Conservation (phyloP, 108 stramenopile species). For the Seminavis robusta region DNA sequence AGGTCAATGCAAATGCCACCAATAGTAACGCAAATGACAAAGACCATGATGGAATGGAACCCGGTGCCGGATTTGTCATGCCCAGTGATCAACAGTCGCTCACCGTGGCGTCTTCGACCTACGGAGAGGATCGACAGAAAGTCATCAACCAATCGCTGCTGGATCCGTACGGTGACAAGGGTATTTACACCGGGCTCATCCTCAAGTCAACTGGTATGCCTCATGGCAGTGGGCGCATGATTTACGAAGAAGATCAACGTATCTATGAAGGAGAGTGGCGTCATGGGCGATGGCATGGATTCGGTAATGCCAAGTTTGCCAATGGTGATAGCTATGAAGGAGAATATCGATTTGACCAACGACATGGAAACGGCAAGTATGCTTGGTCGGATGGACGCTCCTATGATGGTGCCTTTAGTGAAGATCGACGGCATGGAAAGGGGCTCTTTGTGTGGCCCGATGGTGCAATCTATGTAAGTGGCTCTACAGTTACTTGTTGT, state of each 20-base stretch:
- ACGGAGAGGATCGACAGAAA: slow-evolving; percentile 57
- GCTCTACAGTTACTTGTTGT: too few species aligned
- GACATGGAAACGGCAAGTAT: slow-evolving; percentile 61
- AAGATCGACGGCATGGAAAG: slow-evolving; percentile 73
- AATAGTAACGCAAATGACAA: background rate
- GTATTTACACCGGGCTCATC: slow-evolving; percentile 72
- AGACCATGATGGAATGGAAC: background rate
- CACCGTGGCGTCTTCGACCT: slow-evolving; percentile 51
- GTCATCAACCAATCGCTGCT: slow-evolving; percentile 27
- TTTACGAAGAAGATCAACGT: slow-evolving; percentile 53
- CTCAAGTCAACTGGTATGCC: slow-evolving; percentile 68
- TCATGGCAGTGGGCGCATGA: slow-evolving; percentile 63
- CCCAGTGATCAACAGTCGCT: background rate
- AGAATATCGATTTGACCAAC: slow-evolving; percentile 55
- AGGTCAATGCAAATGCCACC: background rate
- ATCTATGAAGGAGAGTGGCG: slow-evolving; percentile 52
- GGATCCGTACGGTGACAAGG: slow-evolving; percentile 79
- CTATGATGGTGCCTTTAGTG: slow-evolving; percentile 67
- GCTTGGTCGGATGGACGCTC: slow-evolving; percentile 60
- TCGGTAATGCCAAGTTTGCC: slow-evolving; percentile 38
- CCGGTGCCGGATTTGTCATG: background rate
- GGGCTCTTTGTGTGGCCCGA: slow-evolving; percentile 66
- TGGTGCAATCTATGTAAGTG: slow-evolving; percentile 61
- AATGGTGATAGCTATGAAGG: slow-evolving; percentile 46
- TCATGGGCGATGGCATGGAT: slow-evolving; percentile 62